These are phyloP conservation scores for Fusarium secorum DNA, from an alignment of 2,329 filamentous ascomycete species.

Conservation along the genomic window DNA sequence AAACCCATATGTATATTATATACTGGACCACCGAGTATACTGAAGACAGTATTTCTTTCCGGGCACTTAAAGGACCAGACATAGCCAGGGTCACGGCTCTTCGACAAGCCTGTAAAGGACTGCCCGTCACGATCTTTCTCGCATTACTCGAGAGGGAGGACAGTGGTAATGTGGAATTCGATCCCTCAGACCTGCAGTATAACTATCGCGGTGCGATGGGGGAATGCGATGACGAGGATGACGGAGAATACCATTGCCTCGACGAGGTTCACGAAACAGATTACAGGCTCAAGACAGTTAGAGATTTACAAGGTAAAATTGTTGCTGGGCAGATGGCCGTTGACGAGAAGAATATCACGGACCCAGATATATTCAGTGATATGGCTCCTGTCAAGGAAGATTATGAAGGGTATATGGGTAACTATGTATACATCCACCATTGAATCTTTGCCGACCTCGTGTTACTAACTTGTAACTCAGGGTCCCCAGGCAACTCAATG, in stretches of 20 bases:
- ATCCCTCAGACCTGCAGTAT: not conserved
- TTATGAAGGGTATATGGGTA: slow-evolving; percentile 43
- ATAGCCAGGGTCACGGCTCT: slow-evolving; percentile 39
- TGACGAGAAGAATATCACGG: slow-evolving; percentile 32
- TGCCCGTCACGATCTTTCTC: slow-evolving; percentile 47
- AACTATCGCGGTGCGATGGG: not conserved
- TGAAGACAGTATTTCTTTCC: slow-evolving; percentile 43
- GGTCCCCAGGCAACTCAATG: slow-evolving; percentile 38
- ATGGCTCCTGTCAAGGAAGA: slow-evolving; percentile 27
- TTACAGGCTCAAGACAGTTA: slow-evolving; percentile 37
- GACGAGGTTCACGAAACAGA: slow-evolving; percentile 11
- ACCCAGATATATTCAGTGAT: slow-evolving; percentile 32
- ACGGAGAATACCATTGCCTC: slow-evolving; percentile 18
- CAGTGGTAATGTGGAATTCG: slow-evolving; percentile 19
- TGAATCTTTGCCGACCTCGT: not conserved
- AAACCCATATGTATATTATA: slow-evolving; percentile 39
- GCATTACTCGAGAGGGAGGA: slow-evolving; percentile 44
- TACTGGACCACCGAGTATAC: slow-evolving; percentile 48
- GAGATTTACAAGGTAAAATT: slow-evolving; percentile 39
- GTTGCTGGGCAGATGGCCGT: not conserved
- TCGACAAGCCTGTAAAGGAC: slow-evolving; percentile 32
- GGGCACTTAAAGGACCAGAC: slow-evolving; percentile 43
- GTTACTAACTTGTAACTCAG: not conserved
- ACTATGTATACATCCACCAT: slow-evolving; percentile 30
- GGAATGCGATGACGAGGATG: slow-evolving; percentile 3